Base-by-base conservation (phyloP, 805 yeast species). In the Candida sithepensis region DNA sequence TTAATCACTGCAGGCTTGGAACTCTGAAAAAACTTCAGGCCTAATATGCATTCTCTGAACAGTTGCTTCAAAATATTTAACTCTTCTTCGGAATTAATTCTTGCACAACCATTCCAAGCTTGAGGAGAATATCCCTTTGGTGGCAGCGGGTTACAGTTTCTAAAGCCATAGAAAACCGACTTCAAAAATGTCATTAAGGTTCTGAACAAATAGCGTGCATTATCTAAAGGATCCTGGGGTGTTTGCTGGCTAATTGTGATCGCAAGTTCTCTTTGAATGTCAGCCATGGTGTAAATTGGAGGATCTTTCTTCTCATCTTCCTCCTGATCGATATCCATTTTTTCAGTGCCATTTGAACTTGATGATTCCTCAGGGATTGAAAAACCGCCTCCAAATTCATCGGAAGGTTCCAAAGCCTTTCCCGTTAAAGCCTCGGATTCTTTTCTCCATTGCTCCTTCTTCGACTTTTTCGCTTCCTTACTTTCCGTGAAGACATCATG, bases 151-250 rank as follows among this genome's bases (percentile, higher is more conserved):
- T 91, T 92, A 63, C 96, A 90, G 44, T 83, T 82, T 61, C 89
- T 90, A 54, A 95, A 72, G 3, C 96, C 96, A 65, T 84, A 88
- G 58, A 92, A 85, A 39, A 90, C 86, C 0, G 97, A 88, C 63
- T 91, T 89, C 59, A 94, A 71, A 61, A 94, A 94, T 4, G 91
- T 86, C 84, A 94, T 80, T 45, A 95, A 70, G 4, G 96, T 90
- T 54, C 92, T 80, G 77, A 90, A 89, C 26, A 94, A 69, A 57
- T 87, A 88, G 39, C 95, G 79, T 1, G 97, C 92, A 62, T 91
- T 97, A 57, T 89, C 89, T 45, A 88, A 70, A 13, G 91, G 88
- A 53, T 87, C 92, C 26, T 79, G 70, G 19, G 73, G 70, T 0
- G 75, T 61, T 2, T 67, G 73, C 33, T 79, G 79, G 9, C 79